Conservation (phyloP, 345 rosid species). For the Sisymbrium irio region DNA sequence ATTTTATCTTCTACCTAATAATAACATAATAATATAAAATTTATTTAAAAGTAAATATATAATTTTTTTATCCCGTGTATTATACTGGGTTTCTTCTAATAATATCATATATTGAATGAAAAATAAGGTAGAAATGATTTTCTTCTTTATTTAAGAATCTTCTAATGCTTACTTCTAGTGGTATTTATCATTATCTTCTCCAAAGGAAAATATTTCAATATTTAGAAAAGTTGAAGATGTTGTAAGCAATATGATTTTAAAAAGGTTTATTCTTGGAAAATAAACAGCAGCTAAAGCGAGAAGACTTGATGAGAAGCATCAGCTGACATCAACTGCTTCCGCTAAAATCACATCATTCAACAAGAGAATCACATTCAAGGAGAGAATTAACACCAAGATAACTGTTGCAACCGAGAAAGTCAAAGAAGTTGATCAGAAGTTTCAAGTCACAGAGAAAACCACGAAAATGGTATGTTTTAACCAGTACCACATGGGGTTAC, state of each 20-base stretch:
- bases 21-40: too few relatives aligned
- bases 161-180: too few relatives aligned
- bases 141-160: too few relatives aligned
- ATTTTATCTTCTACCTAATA: too few relatives aligned
- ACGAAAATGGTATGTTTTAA: conserved; percentile 69
- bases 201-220: conserved; percentile 51
- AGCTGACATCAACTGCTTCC: conserved; percentile 70
- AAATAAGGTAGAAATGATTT: too few relatives aligned
- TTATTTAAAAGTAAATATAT: too few relatives aligned
- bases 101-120: too few relatives aligned
- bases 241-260: conserved; percentile 73
- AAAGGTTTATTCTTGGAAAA: conserved; percentile 81
- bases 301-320: conserved; percentile 79
- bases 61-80: too few relatives aligned
- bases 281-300: conserved; percentile 75
- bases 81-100: too few relatives aligned
- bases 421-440: conserved; percentile 84
- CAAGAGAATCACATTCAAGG: conserved; percentile 69
- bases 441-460: conserved; percentile 86
- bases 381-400: conserved; percentile 69
- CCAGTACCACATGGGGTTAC: conserved; percentile 78
- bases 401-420: conserved; percentile 64
- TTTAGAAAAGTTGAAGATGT: conserved; percentile 77
- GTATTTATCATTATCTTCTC: conserved; percentile 38
- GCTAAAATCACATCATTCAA: conserved; percentile 76